phyloP scores from a whole-genome alignment of 2,329 filamentous ascomycete genomes.

The Tolypocladium endophyticum region DNA sequence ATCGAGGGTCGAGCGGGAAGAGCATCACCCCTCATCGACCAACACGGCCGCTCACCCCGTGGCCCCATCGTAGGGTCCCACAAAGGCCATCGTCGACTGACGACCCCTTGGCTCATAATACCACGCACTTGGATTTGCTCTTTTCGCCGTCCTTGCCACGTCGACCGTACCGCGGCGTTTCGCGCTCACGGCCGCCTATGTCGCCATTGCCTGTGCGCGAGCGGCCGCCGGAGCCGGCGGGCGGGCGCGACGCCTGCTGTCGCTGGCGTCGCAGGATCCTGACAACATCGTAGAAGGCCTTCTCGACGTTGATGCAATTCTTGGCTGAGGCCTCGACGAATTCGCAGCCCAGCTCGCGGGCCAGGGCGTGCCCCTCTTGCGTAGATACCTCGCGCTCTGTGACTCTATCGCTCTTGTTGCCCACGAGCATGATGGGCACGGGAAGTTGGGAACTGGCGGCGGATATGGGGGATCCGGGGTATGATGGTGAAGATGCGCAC shows the following conservation, averaged over 20 bases:
- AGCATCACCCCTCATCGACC: slow-evolving; percentile 1
- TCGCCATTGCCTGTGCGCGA: slow-evolving; percentile 28
- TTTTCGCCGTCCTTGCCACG: slow-evolving; percentile 25
- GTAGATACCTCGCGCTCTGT: slow-evolving; percentile 94
- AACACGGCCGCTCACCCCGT: background rate
- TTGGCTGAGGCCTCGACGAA: slow-evolving; percentile 96
- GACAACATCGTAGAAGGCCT: slow-evolving; percentile 97
- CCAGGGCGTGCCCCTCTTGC: slow-evolving; percentile 86
- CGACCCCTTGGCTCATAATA: slow-evolving; percentile 22
- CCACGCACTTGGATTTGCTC: slow-evolving; percentile 25
- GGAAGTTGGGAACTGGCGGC: slow-evolving; percentile 49
- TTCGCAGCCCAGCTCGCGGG: slow-evolving; percentile 86
- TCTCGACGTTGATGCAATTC: slow-evolving; percentile 97
- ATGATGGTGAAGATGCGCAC: slow-evolving; percentile 63
- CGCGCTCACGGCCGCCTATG: slow-evolving; percentile 19
- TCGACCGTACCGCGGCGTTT: slow-evolving; percentile 18
- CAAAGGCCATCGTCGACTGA: background rate
- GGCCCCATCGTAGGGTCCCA: background rate
- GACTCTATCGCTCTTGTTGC: slow-evolving; percentile 95
- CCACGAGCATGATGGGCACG: slow-evolving; percentile 94
- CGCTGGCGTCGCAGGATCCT: slow-evolving; percentile 78
- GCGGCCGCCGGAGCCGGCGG: slow-evolving; percentile 22
- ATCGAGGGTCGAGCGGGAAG: background rate
- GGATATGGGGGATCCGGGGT: slow-evolving; percentile 63
- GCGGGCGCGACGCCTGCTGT: slow-evolving; percentile 39